A percentile compares a stretch with the other conserved stretches of the same genome.
Conservation (phyloP, 768 basidiomycete genomes). For the Cytidiella melzeri region DNA sequence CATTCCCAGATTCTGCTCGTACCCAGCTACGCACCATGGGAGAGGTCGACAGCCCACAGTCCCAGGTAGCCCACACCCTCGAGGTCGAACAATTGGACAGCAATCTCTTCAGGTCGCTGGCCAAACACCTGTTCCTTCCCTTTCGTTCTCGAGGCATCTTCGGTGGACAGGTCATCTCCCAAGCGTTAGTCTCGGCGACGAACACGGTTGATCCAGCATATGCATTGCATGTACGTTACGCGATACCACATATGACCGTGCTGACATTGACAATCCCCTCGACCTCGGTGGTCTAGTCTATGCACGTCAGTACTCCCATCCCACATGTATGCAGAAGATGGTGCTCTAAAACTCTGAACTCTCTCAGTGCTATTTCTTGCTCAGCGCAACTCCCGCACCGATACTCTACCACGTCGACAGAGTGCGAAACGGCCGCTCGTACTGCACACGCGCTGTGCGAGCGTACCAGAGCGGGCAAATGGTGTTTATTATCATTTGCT, state of each 20-base stretch:
- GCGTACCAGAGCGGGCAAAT: slow-evolving; percentile 41
- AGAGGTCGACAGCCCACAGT: slow-evolving; percentile 64
- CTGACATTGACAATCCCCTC: not conserved
- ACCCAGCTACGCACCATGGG: slow-evolving; percentile 42
- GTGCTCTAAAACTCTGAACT: not conserved
- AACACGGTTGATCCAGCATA: slow-evolving; percentile 62
- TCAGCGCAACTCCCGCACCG: slow-evolving; percentile 67
- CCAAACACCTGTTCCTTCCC: slow-evolving; percentile 62
- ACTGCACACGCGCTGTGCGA: slow-evolving; percentile 50
- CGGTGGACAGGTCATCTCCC: slow-evolving; percentile 86
- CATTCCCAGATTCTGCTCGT: no score
- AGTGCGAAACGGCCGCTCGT: slow-evolving; percentile 68
- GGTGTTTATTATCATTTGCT: slow-evolving; percentile 68
- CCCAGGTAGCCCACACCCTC: slow-evolving; percentile 59
- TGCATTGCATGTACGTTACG: slow-evolving; percentile 60
- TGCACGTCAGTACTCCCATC: slow-evolving; percentile 50
- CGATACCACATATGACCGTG: no score
- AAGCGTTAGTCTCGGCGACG: slow-evolving; percentile 78
- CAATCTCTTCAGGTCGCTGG: slow-evolving; percentile 63
- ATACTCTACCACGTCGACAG: slow-evolving; percentile 77
- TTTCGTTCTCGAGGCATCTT: slow-evolving; percentile 65
- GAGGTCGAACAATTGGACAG: slow-evolving; percentile 76
- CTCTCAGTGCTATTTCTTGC: slow-evolving; percentile 73
- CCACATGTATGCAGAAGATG: not conserved
- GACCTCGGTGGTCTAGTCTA: slow-evolving; percentile 38